Percentiles rank a stretch among this genome's conserved stretches.
These are phyloP conservation scores for Tuber magnatum DNA, from an alignment of 495 filamentous ascomycete genomes.

Conservation along the genomic window DNA sequence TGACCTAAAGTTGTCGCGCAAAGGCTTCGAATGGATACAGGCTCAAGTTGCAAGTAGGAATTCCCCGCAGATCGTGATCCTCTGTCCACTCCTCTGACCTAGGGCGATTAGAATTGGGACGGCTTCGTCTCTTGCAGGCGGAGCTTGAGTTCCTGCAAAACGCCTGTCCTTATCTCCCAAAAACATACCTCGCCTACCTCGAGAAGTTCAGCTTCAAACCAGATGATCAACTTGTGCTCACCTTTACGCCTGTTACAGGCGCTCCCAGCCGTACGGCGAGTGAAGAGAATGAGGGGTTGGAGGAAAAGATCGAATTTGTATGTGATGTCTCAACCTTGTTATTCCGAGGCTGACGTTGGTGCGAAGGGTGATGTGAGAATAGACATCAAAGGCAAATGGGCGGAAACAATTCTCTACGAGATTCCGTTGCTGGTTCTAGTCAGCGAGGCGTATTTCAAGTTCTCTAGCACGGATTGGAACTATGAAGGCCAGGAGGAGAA, in stretches of 20 bases:
- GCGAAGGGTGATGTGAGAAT: constrained; percentile 61
- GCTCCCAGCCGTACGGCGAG: constrained; percentile 53
- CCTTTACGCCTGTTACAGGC: constrained; percentile 60
- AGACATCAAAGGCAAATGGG: constrained; percentile 71
- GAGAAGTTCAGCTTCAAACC: constrained; percentile 72
- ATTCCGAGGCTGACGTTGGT: constrained; percentile 12
- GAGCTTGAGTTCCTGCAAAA: constrained; percentile 71
- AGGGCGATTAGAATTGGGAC: constrained; percentile 57
- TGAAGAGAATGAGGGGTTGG: constrained; percentile 45
- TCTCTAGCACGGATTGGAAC: constrained; percentile 82
- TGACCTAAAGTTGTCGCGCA: constrained; percentile 77
- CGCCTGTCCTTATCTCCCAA: constrained; percentile 72
- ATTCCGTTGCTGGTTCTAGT: constrained; percentile 86
- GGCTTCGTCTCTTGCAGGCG: constrained; percentile 65
- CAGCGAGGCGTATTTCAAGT: constrained; percentile 94
- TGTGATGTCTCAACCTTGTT: background rate
- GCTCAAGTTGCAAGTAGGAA: constrained; percentile 66
- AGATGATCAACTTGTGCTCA: constrained; percentile 64
- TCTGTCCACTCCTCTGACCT: background rate
- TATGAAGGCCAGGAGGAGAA: constrained; percentile 77
- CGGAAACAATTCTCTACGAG: constrained; percentile 95
- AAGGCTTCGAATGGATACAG: constrained; percentile 77
- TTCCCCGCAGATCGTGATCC: background rate
- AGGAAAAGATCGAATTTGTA: constrained; percentile 26
- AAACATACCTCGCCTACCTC: constrained; percentile 71